A percentile compares a stretch with the other conserved stretches of the same genome.
Evolutionary conservation across 345 rosid genomes (phyloP).

Genomic region (Schrenkiella parvula): DNA sequence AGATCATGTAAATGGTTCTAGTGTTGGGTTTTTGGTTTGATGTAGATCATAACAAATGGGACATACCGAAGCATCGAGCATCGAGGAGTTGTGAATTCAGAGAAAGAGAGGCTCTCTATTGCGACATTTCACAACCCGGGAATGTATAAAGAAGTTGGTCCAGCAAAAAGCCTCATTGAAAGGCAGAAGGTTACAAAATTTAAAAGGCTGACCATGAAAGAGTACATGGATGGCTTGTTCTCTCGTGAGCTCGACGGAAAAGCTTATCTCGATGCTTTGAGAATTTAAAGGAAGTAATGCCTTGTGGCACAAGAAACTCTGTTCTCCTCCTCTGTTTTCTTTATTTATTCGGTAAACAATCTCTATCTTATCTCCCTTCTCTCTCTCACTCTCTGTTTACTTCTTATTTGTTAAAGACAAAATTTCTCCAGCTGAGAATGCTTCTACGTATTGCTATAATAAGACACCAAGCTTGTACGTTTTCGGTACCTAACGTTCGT

Average conservation of each 20-base stretch:
- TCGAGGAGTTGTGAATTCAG: constrained; percentile 34
- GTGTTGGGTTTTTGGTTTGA: not conserved
- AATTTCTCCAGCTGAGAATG: not conserved
- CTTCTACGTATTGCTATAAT: constrained; percentile 6
- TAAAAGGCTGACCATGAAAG: constrained; percentile 15
- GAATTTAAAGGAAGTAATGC: constrained; percentile 8
- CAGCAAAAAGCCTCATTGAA: constrained; percentile 22
- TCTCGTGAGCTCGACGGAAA: constrained; percentile 30
- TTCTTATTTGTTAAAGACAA: not conserved
- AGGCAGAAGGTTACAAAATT: constrained; percentile 21
- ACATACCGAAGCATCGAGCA: constrained; percentile 40
- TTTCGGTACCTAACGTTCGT: not conserved
- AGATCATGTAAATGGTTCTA: not conserved
- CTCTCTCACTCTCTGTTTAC: not conserved
- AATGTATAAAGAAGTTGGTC: constrained; percentile 33
- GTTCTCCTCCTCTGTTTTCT: not conserved
- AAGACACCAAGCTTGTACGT: not conserved
- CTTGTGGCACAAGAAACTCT: not conserved
- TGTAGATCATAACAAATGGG: constrained; percentile 41
- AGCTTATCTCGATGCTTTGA: constrained; percentile 29
- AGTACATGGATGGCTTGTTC: constrained; percentile 16
- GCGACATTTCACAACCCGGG: constrained; percentile 30
- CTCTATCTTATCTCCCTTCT: not conserved
- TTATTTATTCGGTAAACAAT: not conserved
- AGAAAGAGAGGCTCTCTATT: constrained; percentile 38